These are phyloP conservation scores for Cicer pinnatifidum DNA, from an alignment of 306 rosid species.

Conservation along the genomic window DNA sequence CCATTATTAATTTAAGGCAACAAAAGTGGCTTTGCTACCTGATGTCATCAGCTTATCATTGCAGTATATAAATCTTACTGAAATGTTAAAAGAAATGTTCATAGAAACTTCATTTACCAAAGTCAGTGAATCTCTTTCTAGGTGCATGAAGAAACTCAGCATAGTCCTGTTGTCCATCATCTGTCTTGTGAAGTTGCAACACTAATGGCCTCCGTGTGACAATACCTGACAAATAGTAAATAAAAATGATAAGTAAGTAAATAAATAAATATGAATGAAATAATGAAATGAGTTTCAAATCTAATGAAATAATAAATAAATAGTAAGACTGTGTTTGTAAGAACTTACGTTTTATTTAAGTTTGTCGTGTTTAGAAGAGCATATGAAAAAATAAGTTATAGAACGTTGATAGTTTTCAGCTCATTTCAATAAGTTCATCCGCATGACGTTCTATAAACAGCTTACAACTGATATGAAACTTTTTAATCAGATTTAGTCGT, in stretches of 20 bases:
- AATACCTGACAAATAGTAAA: constrained; percentile 63
- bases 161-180: constrained; percentile 71
- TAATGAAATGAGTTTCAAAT: not conserved
- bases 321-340: not conserved
- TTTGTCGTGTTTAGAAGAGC: not conserved
- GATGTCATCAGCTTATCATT: not conserved
- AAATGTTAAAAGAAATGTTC: constrained; percentile 12
- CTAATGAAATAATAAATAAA: not conserved
- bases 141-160: constrained; percentile 98
- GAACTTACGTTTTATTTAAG: not conserved
- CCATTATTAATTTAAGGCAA: not conserved
- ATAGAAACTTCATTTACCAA: constrained; percentile 60
- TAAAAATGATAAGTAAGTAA: constrained; percentile 16
- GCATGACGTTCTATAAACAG: not conserved
- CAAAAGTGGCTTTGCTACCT: not conserved
- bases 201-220: constrained; percentile 97
- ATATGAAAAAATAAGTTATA: not conserved
- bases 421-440: not conserved
- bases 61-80: not conserved
- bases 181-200: constrained; percentile 92
- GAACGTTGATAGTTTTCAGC: not conserved
- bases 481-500: not conserved
- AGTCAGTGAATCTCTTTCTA: constrained; percentile 75
- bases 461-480: not conserved
- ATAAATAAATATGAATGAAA: not conserved